Conservation (phyloP, 1,139 yeast genomes). For the Taiozyma sp. region DNA sequence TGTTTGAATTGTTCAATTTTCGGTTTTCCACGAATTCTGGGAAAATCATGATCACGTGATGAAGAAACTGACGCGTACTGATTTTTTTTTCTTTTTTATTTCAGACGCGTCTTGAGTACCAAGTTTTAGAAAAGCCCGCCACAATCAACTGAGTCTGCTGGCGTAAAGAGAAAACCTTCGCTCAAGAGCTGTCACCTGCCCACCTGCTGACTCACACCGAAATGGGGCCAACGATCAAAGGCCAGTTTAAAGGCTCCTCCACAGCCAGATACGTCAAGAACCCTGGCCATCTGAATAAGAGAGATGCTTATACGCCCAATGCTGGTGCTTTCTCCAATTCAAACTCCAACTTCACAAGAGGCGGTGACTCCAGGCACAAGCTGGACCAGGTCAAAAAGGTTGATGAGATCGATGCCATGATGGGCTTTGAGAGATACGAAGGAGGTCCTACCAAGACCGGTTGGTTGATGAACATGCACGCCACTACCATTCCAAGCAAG, state of each 20-base stretch:
- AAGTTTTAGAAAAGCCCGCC: not conserved
- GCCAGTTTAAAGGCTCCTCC: constrained; percentile 41
- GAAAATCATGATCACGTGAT: no score
- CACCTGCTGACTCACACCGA: not conserved
- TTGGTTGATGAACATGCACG: constrained; percentile 88
- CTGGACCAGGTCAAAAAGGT: constrained; percentile 45
- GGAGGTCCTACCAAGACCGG: constrained; percentile 71
- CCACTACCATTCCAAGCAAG: constrained; percentile 53
- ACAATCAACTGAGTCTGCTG: not conserved
- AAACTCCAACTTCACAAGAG: constrained; percentile 8
- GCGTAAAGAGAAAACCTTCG: no score
- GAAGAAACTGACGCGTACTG: no score
- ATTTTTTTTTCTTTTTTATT: no score
- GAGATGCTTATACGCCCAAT: constrained; percentile 28
- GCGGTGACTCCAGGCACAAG: constrained; percentile 11
- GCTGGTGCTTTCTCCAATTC: constrained; percentile 16
- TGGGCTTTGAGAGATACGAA: constrained; percentile 82
- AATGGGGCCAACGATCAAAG: constrained; percentile 1
- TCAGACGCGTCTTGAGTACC: no score
- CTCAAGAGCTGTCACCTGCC: not conserved
- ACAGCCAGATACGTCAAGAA: constrained; percentile 54
- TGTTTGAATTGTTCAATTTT: not conserved
- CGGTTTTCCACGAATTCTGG: not conserved
- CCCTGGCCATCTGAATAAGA: constrained; percentile 15
- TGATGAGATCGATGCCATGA: constrained; percentile 61